These are phyloP conservation scores for Aspergillus homomorphus DNA, from an alignment of 495 filamentous ascomycete species.

Conservation along the genomic window DNA sequence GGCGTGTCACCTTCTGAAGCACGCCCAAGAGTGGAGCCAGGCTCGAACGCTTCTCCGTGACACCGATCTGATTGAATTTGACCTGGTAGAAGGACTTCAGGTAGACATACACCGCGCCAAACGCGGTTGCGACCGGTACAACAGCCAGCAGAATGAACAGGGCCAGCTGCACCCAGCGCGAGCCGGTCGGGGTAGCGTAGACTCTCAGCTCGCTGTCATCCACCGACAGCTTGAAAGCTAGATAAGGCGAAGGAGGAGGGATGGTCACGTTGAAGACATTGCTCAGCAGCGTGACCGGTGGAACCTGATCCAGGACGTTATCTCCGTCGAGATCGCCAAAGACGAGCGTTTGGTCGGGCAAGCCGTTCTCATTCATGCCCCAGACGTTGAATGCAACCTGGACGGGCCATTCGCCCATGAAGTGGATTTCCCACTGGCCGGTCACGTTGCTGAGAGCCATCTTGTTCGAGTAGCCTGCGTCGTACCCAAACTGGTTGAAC, in stretches of 20 bases:
- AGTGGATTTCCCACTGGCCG: slow-evolving; percentile 57
- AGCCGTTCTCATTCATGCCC: slow-evolving; percentile 64
- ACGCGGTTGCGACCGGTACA: slow-evolving; percentile 49
- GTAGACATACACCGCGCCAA: slow-evolving; percentile 52
- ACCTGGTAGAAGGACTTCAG: slow-evolving; percentile 63
- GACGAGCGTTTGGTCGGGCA: slow-evolving; percentile 55
- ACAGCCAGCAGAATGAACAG: slow-evolving; percentile 55
- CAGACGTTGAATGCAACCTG: slow-evolving; percentile 57
- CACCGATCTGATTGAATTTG: slow-evolving; percentile 65
- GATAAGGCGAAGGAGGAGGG: slow-evolving; percentile 49
- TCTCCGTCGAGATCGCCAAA: slow-evolving; percentile 61
- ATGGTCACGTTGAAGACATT: slow-evolving; percentile 51
- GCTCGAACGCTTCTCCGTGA: slow-evolving; percentile 41
- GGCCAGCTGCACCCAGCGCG: slow-evolving; percentile 50
- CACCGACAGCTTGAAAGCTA: slow-evolving; percentile 53
- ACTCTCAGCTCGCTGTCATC: slow-evolving; percentile 55
- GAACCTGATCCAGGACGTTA: slow-evolving; percentile 57
- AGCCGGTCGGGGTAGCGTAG: slow-evolving; percentile 50
- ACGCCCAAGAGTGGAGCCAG: not conserved
- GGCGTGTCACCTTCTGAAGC: not conserved
- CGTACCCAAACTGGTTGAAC: slow-evolving; percentile 65
- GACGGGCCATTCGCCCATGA: slow-evolving; percentile 65
- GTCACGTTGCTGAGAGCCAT: slow-evolving; percentile 45
- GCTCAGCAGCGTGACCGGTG: slow-evolving; percentile 50
- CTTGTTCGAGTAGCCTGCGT: slow-evolving; percentile 43